These are phyloP conservation scores for Fraxinus dipetala DNA, from an alignment of 305 asterid genomes.

Conservation along the genomic window DNA sequence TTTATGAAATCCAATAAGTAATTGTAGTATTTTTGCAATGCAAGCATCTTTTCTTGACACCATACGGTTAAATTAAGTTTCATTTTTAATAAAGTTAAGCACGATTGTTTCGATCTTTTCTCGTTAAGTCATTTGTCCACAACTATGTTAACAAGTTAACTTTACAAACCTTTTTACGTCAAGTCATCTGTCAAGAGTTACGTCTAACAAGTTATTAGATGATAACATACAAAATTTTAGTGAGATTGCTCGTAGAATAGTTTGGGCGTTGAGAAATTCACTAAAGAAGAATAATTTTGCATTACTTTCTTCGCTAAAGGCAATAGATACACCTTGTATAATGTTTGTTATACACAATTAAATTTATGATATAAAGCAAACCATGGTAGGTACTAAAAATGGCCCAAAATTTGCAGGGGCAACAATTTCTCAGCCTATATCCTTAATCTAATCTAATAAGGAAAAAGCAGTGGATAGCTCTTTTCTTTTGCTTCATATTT, in stretches of 20 bases:
- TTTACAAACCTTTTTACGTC: neutral
- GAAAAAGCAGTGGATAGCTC: neutral
- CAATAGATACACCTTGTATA: neutral
- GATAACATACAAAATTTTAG: neutral
- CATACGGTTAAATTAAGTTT: neutral
- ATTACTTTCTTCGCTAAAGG: neutral
- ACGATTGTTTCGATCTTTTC: neutral
- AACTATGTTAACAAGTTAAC: neutral
- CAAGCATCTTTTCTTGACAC: neutral
- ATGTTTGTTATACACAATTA: neutral
- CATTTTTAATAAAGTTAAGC: neutral
- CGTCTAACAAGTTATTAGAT: neutral
- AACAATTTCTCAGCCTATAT: neutral
- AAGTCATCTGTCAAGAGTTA: neutral
- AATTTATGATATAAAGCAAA: neutral
- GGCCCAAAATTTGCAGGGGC: neutral
- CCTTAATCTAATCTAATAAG: neutral
- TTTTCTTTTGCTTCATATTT: neutral
- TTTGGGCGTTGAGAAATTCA: neutral
- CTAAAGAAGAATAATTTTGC: neutral
- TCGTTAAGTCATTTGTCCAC: neutral
- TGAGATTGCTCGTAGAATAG: neutral
- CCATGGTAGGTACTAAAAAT: neutral
- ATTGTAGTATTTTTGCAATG: neutral
- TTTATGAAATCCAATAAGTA: neutral